These are phyloP conservation scores for Monosporascus sp. DNA, from an alignment of 2,329 filamentous ascomycete species.

Conservation along the genomic window DNA sequence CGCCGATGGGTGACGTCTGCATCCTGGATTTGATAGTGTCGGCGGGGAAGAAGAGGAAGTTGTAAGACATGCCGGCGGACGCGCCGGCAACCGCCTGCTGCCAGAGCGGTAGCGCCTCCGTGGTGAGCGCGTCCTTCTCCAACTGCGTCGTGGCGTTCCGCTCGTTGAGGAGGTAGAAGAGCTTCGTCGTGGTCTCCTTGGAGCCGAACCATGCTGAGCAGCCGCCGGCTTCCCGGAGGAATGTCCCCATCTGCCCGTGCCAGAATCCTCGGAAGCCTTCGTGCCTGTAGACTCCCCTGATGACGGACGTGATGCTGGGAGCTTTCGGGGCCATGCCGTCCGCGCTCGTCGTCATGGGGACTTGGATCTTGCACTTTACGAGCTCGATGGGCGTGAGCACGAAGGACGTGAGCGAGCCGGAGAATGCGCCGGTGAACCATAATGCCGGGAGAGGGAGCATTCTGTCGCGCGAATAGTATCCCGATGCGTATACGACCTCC, in stretches of 20 bases:
- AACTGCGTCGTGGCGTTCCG: slow-evolving; percentile 32
- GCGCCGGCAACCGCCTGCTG: slow-evolving; percentile 87
- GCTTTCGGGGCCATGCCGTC: slow-evolving; percentile 39
- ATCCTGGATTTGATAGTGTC: slow-evolving; percentile 97
- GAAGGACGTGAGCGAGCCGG: slow-evolving; percentile 84
- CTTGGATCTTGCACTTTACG: slow-evolving; percentile 98
- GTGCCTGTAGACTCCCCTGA: slow-evolving; percentile 74
- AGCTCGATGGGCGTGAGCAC: slow-evolving; percentile 93
- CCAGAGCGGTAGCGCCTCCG: slow-evolving; percentile 66
- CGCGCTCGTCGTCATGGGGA: slow-evolving; percentile 42
- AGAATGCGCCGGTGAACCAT: slow-evolving; percentile 75
- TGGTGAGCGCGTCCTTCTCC: slow-evolving; percentile 36
- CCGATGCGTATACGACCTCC: slow-evolving; percentile 54
- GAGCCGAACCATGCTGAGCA: slow-evolving; percentile 92
- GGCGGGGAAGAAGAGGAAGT: slow-evolving; percentile 94
- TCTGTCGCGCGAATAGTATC: slow-evolving; percentile 45
- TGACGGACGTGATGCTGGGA: slow-evolving; percentile 64
- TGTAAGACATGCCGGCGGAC: slow-evolving; percentile 86
- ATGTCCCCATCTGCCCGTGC: slow-evolving; percentile 88
- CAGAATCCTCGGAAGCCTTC: slow-evolving; percentile 86
- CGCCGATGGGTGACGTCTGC: slow-evolving; percentile 75
- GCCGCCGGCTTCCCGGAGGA: slow-evolving; percentile 90
- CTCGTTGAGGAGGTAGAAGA: slow-evolving; percentile 60
- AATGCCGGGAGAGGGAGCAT: slow-evolving; percentile 71
- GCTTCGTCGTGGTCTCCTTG: slow-evolving; percentile 72